Conservation (phyloP, 371 early-diverging fungal species). For the Mucor velutinosus region DNA sequence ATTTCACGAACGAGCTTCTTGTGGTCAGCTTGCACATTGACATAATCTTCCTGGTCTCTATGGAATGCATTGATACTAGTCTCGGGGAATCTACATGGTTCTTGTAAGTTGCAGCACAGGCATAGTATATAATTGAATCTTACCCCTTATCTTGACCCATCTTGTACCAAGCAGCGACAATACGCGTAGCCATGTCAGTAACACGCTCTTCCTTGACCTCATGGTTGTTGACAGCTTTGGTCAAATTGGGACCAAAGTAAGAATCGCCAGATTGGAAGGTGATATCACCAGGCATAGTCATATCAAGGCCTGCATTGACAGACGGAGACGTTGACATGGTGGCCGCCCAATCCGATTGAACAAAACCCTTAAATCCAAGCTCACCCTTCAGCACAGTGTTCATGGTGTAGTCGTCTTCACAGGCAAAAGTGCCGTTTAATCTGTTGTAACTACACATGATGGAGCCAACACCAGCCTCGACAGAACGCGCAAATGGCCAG, state of each 20-base stretch:
- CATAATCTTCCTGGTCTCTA: constrained; percentile 16
- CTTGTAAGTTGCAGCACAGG: not conserved
- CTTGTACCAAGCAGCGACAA: constrained; percentile 59
- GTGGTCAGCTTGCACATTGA: constrained; percentile 50
- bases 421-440: constrained; percentile 50
- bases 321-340: constrained; percentile 30
- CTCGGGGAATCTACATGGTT: constrained; percentile 32
- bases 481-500: constrained; percentile 53
- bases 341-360: constrained; percentile 44
- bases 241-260: constrained; percentile 43
- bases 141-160: constrained; percentile 42
- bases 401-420: constrained; percentile 50
- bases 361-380: constrained; percentile 52
- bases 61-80: constrained; percentile 33
- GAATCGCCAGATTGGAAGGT: constrained; percentile 19
- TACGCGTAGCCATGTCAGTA: constrained; percentile 60
- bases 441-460: constrained; percentile 65
- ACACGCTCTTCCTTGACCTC: constrained; percentile 39
- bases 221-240: constrained; percentile 29
- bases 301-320: constrained; percentile 55
- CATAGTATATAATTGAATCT: not conserved
- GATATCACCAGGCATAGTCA: constrained; percentile 61
- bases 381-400: constrained; percentile 49
- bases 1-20: constrained; percentile 36
- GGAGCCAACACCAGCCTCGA: constrained; percentile 58